Base-by-base conservation (phyloP, 169 alveolate species). In the Plasmodium reichenowi region DNA sequence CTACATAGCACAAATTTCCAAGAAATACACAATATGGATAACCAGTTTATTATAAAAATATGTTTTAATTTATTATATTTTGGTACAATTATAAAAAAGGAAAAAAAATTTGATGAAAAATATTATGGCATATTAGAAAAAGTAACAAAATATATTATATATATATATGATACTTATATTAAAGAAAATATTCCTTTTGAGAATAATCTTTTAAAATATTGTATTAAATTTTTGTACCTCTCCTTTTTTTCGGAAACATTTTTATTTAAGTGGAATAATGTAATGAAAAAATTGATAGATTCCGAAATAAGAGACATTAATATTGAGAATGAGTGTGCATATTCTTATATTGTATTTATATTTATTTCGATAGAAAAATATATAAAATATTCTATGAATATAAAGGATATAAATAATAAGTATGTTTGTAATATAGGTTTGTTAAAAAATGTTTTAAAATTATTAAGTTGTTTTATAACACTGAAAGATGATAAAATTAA, bases 61-160 rank as follows among this genome's bases (percentile, higher is more conserved):
- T 80, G 73, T 48, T 58, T 68, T 13, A n/a, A 24, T 54, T 56
- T 80, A 60, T 68, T 63, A 29, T 50, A 68, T 13, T 80, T 80
- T 68, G 90, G 90, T 3, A 63, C 68, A 12, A 13, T 80, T 22
- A 80, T 80, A 52, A 80, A 80, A 80, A 80, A 67, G 59, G 85
- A 80, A 56, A 68, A 32, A 12, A 7, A 12, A 12, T 67, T 80
- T 80, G 63, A 32, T 80, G 59, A 80, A 48, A 80, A 45, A 72
- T 80, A 80, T 58, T 50, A 22, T 63, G 17, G 32, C 6, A 17
- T 80, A 29, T 71, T 80, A 26, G 85, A 80, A 62, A 45, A 56
- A 47, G 43, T 80, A 8, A 80, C 90, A 45, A 45, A 68, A 52
- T 80, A 59, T 68, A 12, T 80, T 38, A 48, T 68, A 9, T 72